Evolutionary conservation across 2,329 filamentous ascomycete genomes (phyloP), one percentile per base, ranked within the genome.

Genomic region (Colletotrichum orchidophilum): DNA sequence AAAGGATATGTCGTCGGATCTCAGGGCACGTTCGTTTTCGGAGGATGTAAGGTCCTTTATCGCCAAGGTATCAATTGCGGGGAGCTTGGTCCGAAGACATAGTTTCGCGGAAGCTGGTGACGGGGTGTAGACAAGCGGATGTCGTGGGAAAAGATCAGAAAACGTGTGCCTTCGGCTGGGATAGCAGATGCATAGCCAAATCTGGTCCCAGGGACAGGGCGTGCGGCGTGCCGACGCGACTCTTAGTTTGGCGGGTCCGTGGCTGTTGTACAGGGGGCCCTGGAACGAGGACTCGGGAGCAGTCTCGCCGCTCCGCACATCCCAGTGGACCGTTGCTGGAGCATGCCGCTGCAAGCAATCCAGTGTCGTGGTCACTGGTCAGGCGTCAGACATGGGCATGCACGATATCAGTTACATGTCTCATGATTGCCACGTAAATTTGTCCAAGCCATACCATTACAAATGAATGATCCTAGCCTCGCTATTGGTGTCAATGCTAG

Each of bases 131-230:
- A 26, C 33, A 39, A 27, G 55, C 42, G 53, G 65, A 63, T 42
- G 69, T 69, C 65, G 65, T 63, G 64, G 64, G 39, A 35, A 49
- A 27, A 69, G 53, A 49, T 69, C 64, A 63, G 69, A 71, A 71
- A 71, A 71, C 65, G 64, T 71, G 53, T 71, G 65, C 64, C 65
- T 69, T 71, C 57, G 29, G 69, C 58, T 54, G n/a, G 59, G 53
- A 63, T 68, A 71, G 69, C 58, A 68, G 68, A 69, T 35, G 59
- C 58, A 69, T 54, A 53, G 42, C 64, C 64, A 55, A 61, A 61
- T 69, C 64, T 69, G 65, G 58, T 53, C 26, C 64, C 57, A 67
- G 57, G 39, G 49, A 50, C 49, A 39, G 64, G 39, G 39, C 39
- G 39, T 46, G 18, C 39, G 39, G 59, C 65, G 59, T 63, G 65